These are phyloP conservation scores for Epithemia pelagica DNA, from an alignment of 108 stramenopile species.

Conservation along the genomic window DNA sequence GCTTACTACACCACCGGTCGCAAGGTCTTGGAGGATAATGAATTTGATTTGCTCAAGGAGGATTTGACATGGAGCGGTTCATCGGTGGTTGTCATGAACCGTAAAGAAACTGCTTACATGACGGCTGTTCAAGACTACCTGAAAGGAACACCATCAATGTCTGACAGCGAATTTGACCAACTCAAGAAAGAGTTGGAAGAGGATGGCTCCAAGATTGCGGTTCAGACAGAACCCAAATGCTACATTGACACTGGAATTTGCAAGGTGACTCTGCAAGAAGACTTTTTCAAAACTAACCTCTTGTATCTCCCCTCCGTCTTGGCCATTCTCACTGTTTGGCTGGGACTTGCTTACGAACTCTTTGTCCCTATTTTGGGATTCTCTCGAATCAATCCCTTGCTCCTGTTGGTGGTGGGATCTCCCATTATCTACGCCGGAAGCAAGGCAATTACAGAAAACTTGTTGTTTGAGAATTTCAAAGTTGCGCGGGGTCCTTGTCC, in stretches of 20 bases:
- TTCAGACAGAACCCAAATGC: slow-evolving; percentile 89
- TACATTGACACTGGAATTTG: slow-evolving; percentile 96
- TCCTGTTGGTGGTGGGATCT: slow-evolving; percentile 61
- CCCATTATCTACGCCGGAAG: slow-evolving; percentile 66
- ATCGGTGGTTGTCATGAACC: slow-evolving; percentile 69
- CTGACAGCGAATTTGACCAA: slow-evolving; percentile 77
- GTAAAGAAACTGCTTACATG: slow-evolving; percentile 83
- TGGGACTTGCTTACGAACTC: slow-evolving; percentile 69
- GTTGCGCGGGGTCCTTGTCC: slow-evolving; percentile 94
- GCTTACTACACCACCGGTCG: slow-evolving; percentile 86
- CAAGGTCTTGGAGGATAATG: slow-evolving; percentile 76
- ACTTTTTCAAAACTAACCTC: slow-evolving; percentile 80
- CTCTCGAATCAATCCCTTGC: slow-evolving; percentile 69
- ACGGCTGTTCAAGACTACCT: slow-evolving; percentile 84
- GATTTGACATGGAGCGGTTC: slow-evolving; percentile 90
- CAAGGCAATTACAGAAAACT: slow-evolving; percentile 53
- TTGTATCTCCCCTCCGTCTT: slow-evolving; percentile 83
- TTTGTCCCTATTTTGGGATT: slow-evolving; percentile 36
- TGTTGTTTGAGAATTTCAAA: slow-evolving; percentile 66
- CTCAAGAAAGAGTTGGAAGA: slow-evolving; percentile 81
- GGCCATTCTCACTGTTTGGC: slow-evolving; percentile 52
- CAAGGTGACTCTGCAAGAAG: slow-evolving; percentile 79
- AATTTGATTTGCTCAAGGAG: slow-evolving; percentile 91
- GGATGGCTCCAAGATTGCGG: slow-evolving; percentile 79
- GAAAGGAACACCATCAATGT: slow-evolving; percentile 76